A percentile compares a stretch with the other conserved stretches of the same genome.
Evolutionary conservation across 1,284 basidiomycete genomes (phyloP).

Genomic region (Rugosomyces carneus): DNA sequence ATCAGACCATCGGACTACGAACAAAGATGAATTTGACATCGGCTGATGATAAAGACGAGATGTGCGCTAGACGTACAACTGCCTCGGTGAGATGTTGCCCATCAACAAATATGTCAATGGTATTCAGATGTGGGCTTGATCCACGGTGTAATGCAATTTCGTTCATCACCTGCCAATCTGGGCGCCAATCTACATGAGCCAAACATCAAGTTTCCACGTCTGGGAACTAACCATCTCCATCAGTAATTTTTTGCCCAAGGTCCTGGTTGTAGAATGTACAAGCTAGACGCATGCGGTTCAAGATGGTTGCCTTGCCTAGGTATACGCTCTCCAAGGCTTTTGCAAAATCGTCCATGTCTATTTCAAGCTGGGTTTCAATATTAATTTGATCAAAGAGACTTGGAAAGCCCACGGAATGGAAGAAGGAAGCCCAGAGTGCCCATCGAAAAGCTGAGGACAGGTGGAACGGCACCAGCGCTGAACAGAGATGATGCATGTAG

Average conservation of each 20-base stretch:
- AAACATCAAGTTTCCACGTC: neutral
- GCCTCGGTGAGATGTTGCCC: slow-evolving; percentile 94
- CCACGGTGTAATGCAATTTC: slow-evolving; percentile 93
- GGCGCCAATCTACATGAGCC: slow-evolving; percentile 2
- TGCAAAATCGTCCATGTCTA: slow-evolving; percentile 79
- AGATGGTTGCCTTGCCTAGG: slow-evolving; percentile 68
- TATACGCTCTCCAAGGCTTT: slow-evolving; percentile 77
- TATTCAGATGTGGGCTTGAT: slow-evolving; percentile 86
- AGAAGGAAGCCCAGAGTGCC: slow-evolving; percentile 92
- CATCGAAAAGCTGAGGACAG: slow-evolving; percentile 94
- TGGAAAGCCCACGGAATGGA: slow-evolving; percentile 74
- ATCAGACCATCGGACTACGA: slow-evolving; percentile 88
- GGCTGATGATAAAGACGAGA: neutral
- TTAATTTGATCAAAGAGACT: neutral
- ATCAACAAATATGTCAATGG: slow-evolving; percentile 94
- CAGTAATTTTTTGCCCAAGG: slow-evolving; percentile 47
- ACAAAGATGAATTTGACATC: neutral
- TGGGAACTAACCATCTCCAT: slow-evolving; percentile 45
- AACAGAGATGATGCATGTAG: slow-evolving; percentile 93
- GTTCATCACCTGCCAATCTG: slow-evolving; percentile 96
- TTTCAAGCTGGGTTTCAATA: slow-evolving; percentile 4
- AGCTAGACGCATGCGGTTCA: slow-evolving; percentile 83
- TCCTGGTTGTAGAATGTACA: slow-evolving; percentile 70
- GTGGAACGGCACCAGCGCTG: slow-evolving; percentile 83
- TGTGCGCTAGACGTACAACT: slow-evolving; percentile 54